Evolutionary conservation across 1,284 basidiomycete species (phyloP).

Genomic region (Cutaneotrichosporon sp.): DNA sequence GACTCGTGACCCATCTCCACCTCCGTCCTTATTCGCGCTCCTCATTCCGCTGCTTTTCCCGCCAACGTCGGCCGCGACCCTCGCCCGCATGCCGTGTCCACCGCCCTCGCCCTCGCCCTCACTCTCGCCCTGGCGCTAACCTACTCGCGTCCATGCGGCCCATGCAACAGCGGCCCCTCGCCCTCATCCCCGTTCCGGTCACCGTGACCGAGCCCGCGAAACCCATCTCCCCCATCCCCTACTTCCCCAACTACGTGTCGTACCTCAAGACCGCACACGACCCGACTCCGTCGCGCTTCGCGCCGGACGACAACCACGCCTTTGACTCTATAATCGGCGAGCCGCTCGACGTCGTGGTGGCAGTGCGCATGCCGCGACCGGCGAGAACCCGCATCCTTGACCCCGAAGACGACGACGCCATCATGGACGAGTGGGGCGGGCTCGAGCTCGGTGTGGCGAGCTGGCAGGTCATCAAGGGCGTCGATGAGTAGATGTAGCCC

Average conservation of each 20-base stretch:
- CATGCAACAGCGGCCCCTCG: constrained; percentile 17
- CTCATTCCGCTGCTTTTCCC: neutral
- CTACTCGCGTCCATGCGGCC: neutral
- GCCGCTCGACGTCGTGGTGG: constrained; percentile 37
- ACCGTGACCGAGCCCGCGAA: constrained; percentile 30
- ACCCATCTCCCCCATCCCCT: constrained; percentile 30
- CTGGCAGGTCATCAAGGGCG: constrained; percentile 4
- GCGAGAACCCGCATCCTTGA: neutral
- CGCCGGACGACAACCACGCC: constrained; percentile 14
- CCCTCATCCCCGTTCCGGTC: constrained; percentile 14
- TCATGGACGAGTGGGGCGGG: constrained; percentile 25
- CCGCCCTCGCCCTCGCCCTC: no score
- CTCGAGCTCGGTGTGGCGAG: constrained; percentile 22
- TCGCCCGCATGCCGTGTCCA: neutral
- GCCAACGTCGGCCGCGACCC: neutral
- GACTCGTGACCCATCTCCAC: neutral
- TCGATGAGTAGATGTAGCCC: neutral
- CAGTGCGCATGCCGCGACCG: constrained; percentile 42
- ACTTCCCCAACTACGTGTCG: constrained; percentile 48
- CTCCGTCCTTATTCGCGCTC: neutral
- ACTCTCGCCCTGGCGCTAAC: no score
- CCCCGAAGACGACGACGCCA: constrained; percentile 22
- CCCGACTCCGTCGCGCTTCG: constrained; percentile 33
- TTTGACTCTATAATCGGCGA: constrained; percentile 37
- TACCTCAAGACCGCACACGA: constrained; percentile 39